Evolutionary conservation across 257 asterid genomes (phyloP).

Genomic region (Solanum paucissectum): DNA sequence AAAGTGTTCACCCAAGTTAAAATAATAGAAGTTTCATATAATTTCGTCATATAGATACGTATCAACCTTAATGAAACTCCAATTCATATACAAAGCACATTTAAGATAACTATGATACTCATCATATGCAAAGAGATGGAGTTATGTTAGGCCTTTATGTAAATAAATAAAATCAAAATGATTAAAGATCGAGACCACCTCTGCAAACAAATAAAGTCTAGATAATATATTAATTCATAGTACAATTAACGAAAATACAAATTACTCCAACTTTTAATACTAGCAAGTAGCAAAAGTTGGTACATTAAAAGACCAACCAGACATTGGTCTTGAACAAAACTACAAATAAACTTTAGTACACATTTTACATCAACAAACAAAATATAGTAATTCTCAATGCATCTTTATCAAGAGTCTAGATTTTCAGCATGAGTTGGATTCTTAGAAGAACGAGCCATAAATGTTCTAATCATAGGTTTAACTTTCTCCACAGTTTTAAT

Average conservation of each 20-base stretch:
- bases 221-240: neutral
- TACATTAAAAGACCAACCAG: neutral
- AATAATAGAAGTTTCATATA: too few relatives aligned
- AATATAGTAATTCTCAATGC: neutral
- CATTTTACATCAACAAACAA: neutral
- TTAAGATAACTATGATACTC: too few relatives aligned
- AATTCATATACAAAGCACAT: too few relatives aligned
- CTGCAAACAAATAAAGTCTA: neutral
- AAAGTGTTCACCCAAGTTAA: too few relatives aligned
- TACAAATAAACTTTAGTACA: neutral
- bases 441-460: neutral
- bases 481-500: slow-evolving; percentile 23
- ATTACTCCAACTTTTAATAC: neutral
- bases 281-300: neutral
- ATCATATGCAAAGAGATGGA: too few relatives aligned
- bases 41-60: too few relatives aligned
- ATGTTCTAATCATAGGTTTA: slow-evolving; percentile 11
- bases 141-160: too few relatives aligned
- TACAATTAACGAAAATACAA: neutral
- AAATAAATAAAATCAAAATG: too few relatives aligned
- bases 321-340: neutral
- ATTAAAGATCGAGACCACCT: too few relatives aligned
- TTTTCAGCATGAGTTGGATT: slow-evolving; percentile 2
- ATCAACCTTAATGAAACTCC: too few relatives aligned
- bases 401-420: neutral